Base-by-base conservation (phyloP, 305 asterid genomes). In the Fraxinus greggii region DNA sequence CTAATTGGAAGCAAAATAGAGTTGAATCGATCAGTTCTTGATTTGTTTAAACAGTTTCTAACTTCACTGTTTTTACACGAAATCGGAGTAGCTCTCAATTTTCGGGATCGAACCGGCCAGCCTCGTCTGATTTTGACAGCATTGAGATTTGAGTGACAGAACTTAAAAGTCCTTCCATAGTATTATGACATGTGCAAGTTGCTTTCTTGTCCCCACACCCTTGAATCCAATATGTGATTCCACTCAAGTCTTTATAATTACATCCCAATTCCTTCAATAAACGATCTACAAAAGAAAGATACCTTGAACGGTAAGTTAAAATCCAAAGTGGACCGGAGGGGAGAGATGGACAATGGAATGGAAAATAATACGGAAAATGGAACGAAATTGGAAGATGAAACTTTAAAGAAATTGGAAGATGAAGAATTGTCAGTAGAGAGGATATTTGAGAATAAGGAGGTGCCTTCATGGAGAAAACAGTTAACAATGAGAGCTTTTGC, bases 401-500 rank as follows among this genome's bases (percentile, higher is more conserved):
- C 13, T 61, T 6, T 8, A 7, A 61, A 23, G 70, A 23, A 23
- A 61, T 21, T 61, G 26, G 70, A 61, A 61, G 70, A 61, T 61
- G 70, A 61, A 61, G 31, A 61, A 61, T 23, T 61, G 29, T 79
- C 84, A 15, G 23, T 80, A 13, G 86, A 84, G 17, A 79, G 84
- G 26, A 80, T 80, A 0, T 84, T 84, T 38, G 78, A 84, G 36
- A 65, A 78, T 13, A 77, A 81, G 31, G 76, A 51, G 72, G 78
- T 83, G 8, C 86, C 85, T 1, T 72, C 88, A 48, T 86, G 88
- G 88, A 76, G 78, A 73, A 80, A 45, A 28, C 86, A 86, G 79
- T 79, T 89, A 9, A 87, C 92, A 4, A 12, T 67, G 3, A 80
- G 92, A 45, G 90, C 92, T 19, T 76, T 84, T 23, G 80, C 29